Percentiles rank a stretch among this genome's conserved stretches.
These are phyloP conservation scores for Colletotrichum gigasporum DNA, from an alignment of 2,329 filamentous ascomycete genomes.

Conservation along the genomic window DNA sequence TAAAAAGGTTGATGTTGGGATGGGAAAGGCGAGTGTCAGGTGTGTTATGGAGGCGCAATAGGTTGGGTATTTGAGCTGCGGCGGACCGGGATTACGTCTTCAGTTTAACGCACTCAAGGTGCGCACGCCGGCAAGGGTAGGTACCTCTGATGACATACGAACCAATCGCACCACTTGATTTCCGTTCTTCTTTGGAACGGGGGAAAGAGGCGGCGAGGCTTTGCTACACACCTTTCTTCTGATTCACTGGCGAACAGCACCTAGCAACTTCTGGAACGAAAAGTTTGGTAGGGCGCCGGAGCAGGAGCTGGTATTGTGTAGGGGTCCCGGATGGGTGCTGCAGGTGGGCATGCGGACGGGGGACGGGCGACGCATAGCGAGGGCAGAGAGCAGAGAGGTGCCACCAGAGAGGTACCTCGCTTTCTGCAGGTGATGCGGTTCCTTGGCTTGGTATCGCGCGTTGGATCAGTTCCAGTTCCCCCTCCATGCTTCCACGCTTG, in stretches of 20 bases:
- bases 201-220: background rate
- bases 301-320: background rate
- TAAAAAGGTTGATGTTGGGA: background rate
- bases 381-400: background rate
- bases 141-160: background rate
- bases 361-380: background rate
- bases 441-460: background rate
- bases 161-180: conserved; percentile 1
- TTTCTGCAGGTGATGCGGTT: background rate
- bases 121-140: too few species aligned
- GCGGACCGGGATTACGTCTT: conserved; percentile 25
- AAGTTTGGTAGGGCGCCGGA: background rate
- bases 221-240: background rate
- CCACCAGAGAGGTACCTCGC: too few species aligned
- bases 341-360: too few species aligned
- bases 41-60: conserved; percentile 20
- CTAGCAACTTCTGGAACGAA: background rate
- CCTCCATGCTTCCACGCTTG: background rate
- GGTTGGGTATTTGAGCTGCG: conserved; percentile 17
- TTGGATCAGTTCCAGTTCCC: background rate
- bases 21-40: conserved; percentile 15
- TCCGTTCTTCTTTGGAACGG: background rate
- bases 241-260: background rate
- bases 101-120: background rate
- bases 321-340: background rate